Percentiles rank a stretch among this genome's conserved stretches.
Evolutionary conservation across 345 rosid species (phyloP).

Genomic region (Populus ilicifolia): DNA sequence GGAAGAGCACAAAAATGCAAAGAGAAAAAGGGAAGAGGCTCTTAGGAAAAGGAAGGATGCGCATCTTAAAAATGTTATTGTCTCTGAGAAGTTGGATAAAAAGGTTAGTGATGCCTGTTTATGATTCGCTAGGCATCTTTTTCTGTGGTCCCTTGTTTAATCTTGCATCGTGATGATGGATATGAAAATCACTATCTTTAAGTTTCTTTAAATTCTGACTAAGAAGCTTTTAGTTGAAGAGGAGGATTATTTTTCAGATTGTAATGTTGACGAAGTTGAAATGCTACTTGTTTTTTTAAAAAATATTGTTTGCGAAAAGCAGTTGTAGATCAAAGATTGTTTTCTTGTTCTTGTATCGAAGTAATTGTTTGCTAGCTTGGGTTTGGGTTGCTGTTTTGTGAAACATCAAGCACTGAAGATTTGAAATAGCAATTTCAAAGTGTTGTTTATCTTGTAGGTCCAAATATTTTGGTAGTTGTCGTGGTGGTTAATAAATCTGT

Average conservation of each 20-base stretch:
- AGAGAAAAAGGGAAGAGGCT: conserved; percentile 58
- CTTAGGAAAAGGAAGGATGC: conserved; percentile 85
- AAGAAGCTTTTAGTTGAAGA: background rate
- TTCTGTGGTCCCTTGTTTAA: background rate
- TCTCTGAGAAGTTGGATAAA: conserved; percentile 82
- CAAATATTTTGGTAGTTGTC: background rate
- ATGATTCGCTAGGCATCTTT: conserved; percentile 1
- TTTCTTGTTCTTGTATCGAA: background rate
- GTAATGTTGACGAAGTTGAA: background rate
- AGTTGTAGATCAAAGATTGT: background rate
- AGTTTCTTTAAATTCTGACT: background rate
- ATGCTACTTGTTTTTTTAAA: background rate
- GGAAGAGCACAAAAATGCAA: conserved; percentile 65
- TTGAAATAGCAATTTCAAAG: background rate
- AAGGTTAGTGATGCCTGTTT: conserved; percentile 45
- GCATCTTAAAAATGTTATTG: conserved; percentile 64
- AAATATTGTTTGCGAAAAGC: background rate
- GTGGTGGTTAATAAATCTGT: background rate
- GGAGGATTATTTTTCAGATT: background rate
- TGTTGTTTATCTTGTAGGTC: background rate
- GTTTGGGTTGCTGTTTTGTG: background rate
- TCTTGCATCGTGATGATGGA: background rate
- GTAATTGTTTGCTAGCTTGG: background rate
- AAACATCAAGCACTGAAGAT: background rate
- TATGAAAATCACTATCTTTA: background rate